Evolutionary conservation across 2,329 filamentous ascomycete genomes (phyloP), one percentile per base, ranked within the genome.

Genomic region (Claviceps sp.): DNA sequence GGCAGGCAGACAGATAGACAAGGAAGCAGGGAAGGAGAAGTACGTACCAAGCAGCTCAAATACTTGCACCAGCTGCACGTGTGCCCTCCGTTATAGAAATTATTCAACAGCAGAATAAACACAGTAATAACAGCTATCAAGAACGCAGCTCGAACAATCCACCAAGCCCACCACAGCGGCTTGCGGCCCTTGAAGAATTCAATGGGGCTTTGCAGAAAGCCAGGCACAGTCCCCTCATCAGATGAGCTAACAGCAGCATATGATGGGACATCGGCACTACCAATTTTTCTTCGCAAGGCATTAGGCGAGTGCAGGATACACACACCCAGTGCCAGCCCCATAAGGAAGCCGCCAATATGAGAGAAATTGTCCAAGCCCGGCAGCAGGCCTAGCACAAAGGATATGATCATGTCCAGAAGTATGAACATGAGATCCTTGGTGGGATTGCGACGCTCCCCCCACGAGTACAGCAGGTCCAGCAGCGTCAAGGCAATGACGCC

Each of bases 111-210:
- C 45, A 96, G 71, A 55, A 95, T 86, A 65, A 97, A 96, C 1
- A 85, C 84, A 42, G 95, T 77, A 38, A 95, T 74, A 37, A 90
- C 85, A n/a, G 82, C 77, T 7, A 95, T 77, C 49, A 98, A 71
- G 24, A 85, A 84, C 0, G 78, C 88, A 1, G 79, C 87, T 18
- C 93, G 80, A 30, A 97, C 76, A 22, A 95, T 68, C 91, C 91
- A 97, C 93, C 93, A 98, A 5, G 73, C 85, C 93, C 93, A 98
- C 93, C 93, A 98, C 7, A 95, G 75, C 22, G 87, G 85, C 66
- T 95, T 95, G 18, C 93, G 79, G 20, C 88, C 89, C 65, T 90
- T 91, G 72, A 97, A 97, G 69, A 96, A 96, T 5, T 81, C 82
- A 4, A 82, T 65, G 0, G 85, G 80, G 53, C 78, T 80, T 60